These are phyloP conservation scores for Amanita phalloides DNA, from an alignment of 768 basidiomycete species.

Conservation along the genomic window DNA sequence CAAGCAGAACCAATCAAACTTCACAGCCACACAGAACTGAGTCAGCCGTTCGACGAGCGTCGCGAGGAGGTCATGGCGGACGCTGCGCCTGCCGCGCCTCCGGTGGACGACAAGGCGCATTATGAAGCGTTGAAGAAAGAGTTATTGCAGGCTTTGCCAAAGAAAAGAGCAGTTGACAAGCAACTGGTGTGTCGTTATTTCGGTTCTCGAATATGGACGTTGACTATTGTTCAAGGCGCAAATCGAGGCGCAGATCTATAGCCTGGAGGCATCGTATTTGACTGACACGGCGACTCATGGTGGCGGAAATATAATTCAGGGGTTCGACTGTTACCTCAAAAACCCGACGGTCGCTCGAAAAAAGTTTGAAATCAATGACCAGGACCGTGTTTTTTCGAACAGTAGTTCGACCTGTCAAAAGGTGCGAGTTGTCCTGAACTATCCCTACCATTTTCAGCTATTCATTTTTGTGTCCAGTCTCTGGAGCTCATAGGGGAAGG, in stretches of 20 bases:
- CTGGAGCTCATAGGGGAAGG: conserved; percentile 67
- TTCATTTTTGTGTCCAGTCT: conserved; percentile 33
- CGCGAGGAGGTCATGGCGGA: conserved; percentile 25
- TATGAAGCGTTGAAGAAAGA: conserved; percentile 72
- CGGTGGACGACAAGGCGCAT: conserved; percentile 57
- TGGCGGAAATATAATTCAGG: conserved; percentile 82
- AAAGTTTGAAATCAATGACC: conserved; percentile 67
- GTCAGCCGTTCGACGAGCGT: background rate
- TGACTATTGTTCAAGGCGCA: conserved; percentile 40
- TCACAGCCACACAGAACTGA: background rate
- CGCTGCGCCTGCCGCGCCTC: conserved; percentile 21
- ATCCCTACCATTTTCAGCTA: conserved; percentile 3
- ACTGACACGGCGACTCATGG: conserved; percentile 67
- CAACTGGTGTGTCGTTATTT: conserved; percentile 44
- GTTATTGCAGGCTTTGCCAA: conserved; percentile 59
- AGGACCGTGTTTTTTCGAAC: conserved; percentile 73
- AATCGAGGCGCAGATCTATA: conserved; percentile 71
- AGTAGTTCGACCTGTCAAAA: conserved; percentile 72
- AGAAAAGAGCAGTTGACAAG: conserved; percentile 68
- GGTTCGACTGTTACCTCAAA: conserved; percentile 82
- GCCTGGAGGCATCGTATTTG: conserved; percentile 65
- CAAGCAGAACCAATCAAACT: conserved; percentile 6
- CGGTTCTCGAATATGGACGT: background rate
- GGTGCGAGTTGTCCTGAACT: conserved; percentile 24
- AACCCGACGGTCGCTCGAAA: conserved; percentile 56